Evolutionary conservation across 345 rosid species (phyloP).

Genomic region (Salix suchowensis): DNA sequence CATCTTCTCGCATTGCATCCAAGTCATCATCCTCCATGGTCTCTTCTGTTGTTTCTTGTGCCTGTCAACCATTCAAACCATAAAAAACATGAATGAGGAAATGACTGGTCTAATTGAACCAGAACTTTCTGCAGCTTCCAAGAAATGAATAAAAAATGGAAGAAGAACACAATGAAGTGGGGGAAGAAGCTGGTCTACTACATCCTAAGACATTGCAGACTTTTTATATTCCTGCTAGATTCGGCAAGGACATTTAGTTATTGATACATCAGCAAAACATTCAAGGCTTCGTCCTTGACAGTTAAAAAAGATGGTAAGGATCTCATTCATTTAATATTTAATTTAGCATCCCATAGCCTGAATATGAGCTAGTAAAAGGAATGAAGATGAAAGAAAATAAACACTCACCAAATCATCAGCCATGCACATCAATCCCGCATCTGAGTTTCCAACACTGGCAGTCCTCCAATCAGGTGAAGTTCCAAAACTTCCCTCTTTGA

Average conservation of each 20-base stretch:
- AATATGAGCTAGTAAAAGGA: not conserved
- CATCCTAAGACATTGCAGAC: not conserved
- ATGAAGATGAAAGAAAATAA: not conserved
- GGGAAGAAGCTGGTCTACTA: not conserved
- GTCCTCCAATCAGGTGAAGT: constrained; percentile 19
- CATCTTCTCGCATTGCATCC: constrained; percentile 60
- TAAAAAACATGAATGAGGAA: not conserved
- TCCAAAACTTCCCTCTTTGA: constrained; percentile 27
- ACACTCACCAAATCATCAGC: constrained; percentile 22
- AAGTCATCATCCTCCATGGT: constrained; percentile 48
- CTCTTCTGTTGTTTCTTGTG: constrained; percentile 39
- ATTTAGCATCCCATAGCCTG: not conserved
- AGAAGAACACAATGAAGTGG: not conserved
- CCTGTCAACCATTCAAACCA: constrained; percentile 30
- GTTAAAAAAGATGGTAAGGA: not conserved
- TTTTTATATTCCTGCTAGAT: not conserved
- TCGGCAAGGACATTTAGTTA: not conserved
- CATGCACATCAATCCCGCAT: constrained; percentile 11
- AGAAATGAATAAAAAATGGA: not conserved
- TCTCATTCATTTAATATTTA: not conserved
- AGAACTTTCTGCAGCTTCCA: not conserved
- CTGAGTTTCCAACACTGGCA: constrained; percentile 10
- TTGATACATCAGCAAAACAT: not conserved
- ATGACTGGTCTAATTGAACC: not conserved
- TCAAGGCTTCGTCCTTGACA: not conserved